phyloP scores from a whole-genome alignment of 768 basidiomycete species.

The Mycena belliarum region DNA sequence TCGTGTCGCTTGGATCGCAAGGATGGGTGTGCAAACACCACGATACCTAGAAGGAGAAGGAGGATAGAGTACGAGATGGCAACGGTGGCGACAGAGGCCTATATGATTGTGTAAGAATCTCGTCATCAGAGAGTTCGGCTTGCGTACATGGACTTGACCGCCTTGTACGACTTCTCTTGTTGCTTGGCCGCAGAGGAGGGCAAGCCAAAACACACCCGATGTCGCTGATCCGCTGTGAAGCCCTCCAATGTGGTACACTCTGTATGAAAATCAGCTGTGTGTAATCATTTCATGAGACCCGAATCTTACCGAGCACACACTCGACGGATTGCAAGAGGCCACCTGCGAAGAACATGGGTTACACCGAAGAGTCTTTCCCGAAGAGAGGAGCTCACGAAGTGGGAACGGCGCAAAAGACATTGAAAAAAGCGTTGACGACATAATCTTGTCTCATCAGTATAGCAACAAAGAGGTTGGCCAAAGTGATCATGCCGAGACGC shows the following conservation, averaged over 20 bases:
- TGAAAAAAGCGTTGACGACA: slow-evolving; percentile 60
- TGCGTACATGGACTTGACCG: slow-evolving; percentile 19
- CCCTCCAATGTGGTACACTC: slow-evolving; percentile 63
- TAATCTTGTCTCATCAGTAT: slow-evolving; percentile 57
- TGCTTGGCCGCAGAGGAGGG: slow-evolving; percentile 49
- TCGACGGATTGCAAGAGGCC: slow-evolving; percentile 56
- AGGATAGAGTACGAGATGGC: slow-evolving; percentile 54
- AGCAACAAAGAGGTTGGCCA: slow-evolving; percentile 50
- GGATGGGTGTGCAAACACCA: slow-evolving; percentile 52
- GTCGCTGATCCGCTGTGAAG: slow-evolving; percentile 60
- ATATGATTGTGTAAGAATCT: slow-evolving; percentile 33
- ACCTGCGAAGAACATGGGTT: slow-evolving; percentile 32
- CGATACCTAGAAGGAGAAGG: slow-evolving; percentile 46
- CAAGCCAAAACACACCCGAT: slow-evolving; percentile 55
- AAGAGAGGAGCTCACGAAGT: slow-evolving; percentile 39
- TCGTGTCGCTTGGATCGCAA: slow-evolving; percentile 51
- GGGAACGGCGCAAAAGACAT: slow-evolving; percentile 50
- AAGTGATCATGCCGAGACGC: slow-evolving; percentile 40
- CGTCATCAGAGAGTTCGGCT: slow-evolving; percentile 21
- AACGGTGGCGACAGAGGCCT: slow-evolving; percentile 50
- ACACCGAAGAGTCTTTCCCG: neutral
- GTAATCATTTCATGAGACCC: neutral
- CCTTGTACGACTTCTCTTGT: slow-evolving; percentile 47
- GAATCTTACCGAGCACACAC: slow-evolving; percentile 40
- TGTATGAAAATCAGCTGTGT: neutral